These are phyloP conservation scores for Penicillium sp. DNA, from an alignment of 2,329 filamentous ascomycete species.

Conservation along the genomic window DNA sequence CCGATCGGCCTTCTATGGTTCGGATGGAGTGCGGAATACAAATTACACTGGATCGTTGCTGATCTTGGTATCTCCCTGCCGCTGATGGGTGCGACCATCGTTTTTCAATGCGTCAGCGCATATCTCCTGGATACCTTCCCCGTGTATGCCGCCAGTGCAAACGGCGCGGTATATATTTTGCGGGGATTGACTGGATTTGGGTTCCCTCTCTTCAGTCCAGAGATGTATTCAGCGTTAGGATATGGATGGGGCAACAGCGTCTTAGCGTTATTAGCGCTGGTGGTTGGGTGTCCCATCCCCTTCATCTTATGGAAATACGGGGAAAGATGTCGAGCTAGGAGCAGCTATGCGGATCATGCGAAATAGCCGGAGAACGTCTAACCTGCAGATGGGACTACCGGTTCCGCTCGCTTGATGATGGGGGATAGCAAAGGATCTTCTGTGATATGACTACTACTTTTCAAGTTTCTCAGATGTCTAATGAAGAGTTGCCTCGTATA, in stretches of 20 bases:
- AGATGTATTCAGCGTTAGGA: conserved; percentile 31
- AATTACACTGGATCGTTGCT: conserved; percentile 53
- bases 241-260: conserved; percentile 38
- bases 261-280: conserved; percentile 28
- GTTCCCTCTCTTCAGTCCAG: conserved; percentile 37
- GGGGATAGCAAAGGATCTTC: too few relatives aligned
- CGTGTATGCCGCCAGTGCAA: conserved; percentile 34
- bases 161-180: conserved; percentile 30
- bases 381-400: not conserved
- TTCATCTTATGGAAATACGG: not conserved
- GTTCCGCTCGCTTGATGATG: too few relatives aligned
- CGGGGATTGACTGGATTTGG: conserved; percentile 34
- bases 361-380: not conserved
- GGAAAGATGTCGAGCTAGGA: not conserved
- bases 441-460: too few relatives aligned
- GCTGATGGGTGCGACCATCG: conserved; percentile 45
- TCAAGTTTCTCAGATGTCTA: too few relatives aligned
- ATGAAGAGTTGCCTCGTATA: too few relatives aligned
- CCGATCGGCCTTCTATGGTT: conserved; percentile 56
- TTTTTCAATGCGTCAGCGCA: conserved; percentile 43
- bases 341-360: not conserved
- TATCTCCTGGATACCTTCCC: conserved; percentile 38
- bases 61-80: conserved; percentile 54
- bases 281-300: not conserved
- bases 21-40: conserved; percentile 53